These are phyloP conservation scores for Colletotrichum sojae DNA, from an alignment of 2,329 filamentous ascomycete genomes.

Conservation along the genomic window DNA sequence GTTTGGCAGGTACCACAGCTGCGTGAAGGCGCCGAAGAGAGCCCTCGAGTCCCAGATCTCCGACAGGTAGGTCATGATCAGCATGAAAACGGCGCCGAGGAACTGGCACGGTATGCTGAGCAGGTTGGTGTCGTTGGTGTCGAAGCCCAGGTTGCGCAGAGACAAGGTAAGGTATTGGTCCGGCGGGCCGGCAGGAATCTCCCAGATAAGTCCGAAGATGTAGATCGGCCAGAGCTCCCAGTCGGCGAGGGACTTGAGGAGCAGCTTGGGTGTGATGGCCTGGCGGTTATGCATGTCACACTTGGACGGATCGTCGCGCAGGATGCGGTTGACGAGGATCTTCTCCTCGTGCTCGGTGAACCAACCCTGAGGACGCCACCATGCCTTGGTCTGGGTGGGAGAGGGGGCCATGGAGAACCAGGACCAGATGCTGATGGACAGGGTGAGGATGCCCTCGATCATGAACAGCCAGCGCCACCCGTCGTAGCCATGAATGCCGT, in stretches of 20 bases:
- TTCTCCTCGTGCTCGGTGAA: constrained; percentile 70
- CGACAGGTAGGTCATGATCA: constrained; percentile 49
- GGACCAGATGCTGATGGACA: constrained; percentile 47
- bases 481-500: constrained; percentile 44
- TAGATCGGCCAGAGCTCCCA: constrained; percentile 71
- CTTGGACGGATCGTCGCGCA: constrained; percentile 69
- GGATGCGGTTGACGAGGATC: constrained; percentile 70
- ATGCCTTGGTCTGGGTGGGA: constrained; percentile 57
- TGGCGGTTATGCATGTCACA: constrained; percentile 70
- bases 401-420: constrained; percentile 50
- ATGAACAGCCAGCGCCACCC: constrained; percentile 46
- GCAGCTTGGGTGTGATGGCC: constrained; percentile 59
- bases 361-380: constrained; percentile 67
- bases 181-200: constrained; percentile 44
- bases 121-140: constrained; percentile 64
- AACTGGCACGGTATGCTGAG: constrained; percentile 41
- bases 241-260: constrained; percentile 64
- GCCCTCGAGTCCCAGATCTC: constrained; percentile 49
- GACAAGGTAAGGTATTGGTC: constrained; percentile 48
- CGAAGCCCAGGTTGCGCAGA: constrained; percentile 45
- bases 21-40: constrained; percentile 48
- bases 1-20: constrained; percentile 53
- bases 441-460: constrained; percentile 42
- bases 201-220: constrained; percentile 61
- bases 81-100: constrained; percentile 38